Evolutionary conservation across 768 basidiomycete species (phyloP), one percentile per base, ranked within the genome.

Genomic region (Gymnopilus dilepis): DNA sequence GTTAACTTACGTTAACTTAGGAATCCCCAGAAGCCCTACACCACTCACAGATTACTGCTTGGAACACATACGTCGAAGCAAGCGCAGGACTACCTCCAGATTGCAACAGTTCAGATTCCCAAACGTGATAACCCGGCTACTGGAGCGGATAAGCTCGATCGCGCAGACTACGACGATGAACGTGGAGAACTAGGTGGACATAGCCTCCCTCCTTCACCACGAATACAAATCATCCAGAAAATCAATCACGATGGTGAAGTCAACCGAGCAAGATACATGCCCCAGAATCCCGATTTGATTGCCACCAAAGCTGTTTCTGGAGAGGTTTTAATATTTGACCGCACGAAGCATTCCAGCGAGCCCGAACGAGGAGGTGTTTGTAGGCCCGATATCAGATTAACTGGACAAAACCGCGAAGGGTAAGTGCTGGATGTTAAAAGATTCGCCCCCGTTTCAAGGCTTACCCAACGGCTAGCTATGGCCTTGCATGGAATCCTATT

Each of bases 261-360:
- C 70, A 99, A 99, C 76, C 82, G 95, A 43, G 97, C 97, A 62
- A 88, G 97, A 55, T 99, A 99, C 75, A 99, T 99, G 96, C 97
- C 97, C 6, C 97, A 99, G 76, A 99, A 99, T 71, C 93, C 95
- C 1, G 94, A 99, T 77, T 76, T 99, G 66, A 92, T 99, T 66
- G 97, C 97, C 13, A 99, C 97, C 11, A 99, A 99, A 75, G 83
- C 95, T 21, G 85, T 95, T 7, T 87, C 86, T 6, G 97, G 97
- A 13, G 94, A 97, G 64, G 94, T 99, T 2, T 79, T 91, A 60
- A 78, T 99, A n/a, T 99, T 99, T 76, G 97, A 99, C 76, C 80
- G 97, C 60, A 99, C 97, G 34, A 98, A 97, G 76, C 97, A 99
- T 74, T 86, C 95, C 55, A 96, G 90, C 67, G 93, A 97, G 69